Evolutionary conservation across 169 alveolate species (phyloP).

Genomic region (Plasmodium cynomolgi): DNA sequence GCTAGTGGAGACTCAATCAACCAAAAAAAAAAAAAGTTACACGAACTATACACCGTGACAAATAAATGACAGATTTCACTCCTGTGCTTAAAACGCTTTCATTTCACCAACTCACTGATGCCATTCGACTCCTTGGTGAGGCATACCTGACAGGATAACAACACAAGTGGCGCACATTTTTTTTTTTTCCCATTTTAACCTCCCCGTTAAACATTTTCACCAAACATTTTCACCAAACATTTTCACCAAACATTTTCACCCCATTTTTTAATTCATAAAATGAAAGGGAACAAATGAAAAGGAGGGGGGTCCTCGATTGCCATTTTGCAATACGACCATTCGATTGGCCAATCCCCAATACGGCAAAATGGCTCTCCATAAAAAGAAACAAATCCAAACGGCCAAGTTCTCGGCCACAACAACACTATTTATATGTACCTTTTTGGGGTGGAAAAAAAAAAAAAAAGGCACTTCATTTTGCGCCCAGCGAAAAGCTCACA

Average conservation of each 20-base stretch:
- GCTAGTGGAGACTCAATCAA: no score
- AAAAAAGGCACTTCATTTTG: background rate
- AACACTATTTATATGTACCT: background rate
- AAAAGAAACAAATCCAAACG: background rate
- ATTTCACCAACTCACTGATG: background rate
- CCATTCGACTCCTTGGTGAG: background rate
- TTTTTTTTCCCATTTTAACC: background rate
- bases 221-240: no score
- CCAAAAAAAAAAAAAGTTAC: background rate
- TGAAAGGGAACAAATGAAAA: background rate
- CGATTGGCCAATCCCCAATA: background rate
- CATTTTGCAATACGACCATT: background rate
- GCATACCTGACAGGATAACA: background rate
- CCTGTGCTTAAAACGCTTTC: background rate
- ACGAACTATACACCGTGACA: background rate
- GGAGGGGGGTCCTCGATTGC: background rate
- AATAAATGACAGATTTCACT: background rate
- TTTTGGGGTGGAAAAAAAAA: background rate
- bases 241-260: no score
- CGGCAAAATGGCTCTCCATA: background rate
- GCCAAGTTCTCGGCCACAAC: background rate
- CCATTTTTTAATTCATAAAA: background rate
- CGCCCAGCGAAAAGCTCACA: background rate
- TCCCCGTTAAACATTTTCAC: background rate
- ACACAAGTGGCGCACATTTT: background rate